Evolutionary conservation across 1,139 yeast genomes (phyloP), one percentile per base, ranked within the genome.

Genomic region (Magnusiomyces tetraspermus): DNA sequence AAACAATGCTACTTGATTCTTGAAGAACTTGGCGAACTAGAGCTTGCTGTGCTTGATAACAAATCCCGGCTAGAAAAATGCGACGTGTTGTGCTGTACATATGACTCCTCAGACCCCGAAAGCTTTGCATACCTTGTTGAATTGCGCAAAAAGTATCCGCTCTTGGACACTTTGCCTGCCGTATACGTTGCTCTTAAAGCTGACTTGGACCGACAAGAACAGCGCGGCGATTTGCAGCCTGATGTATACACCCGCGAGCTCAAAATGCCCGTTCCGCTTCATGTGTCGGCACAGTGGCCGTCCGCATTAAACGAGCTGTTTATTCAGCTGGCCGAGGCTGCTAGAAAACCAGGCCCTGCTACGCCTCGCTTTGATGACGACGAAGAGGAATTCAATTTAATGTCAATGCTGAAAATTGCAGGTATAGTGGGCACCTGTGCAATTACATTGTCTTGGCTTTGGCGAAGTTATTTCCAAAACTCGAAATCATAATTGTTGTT

Each of bases 101-200:
- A 92, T 67, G 98, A 92, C 66, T 88, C 97, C 0, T 84, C 96
- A 0, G 97, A 92, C 64, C 97, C 98, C 0, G 95, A 90, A 53
- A 86, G 96, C 51, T 92, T 92, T 67, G 87, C 89, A 52, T 83
- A 86, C 64, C 71, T 90, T 53, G 83, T 85, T 30, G 85, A 85
- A 30, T 68, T 89, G 28, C 72, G 89, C 26, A 71, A 75, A 48
- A 76, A 74, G 56, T 80, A 83, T 61, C 77, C 80, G 0, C 71
- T 73, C 42, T 70, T 90, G 42, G 83, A 81, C 61, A 80, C 80
- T 52, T 72, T 90, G 1, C 98, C 98, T 0, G 78, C 86, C 3
- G 83, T 90, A 0, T 87, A 83, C 64, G 97, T 89, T 1, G 98
- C 96, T 0, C 71, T 89, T 30, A 92, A 92, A 64, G 97, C 98